Evolutionary conservation across 441 rosid species (phyloP).

Genomic region (Flueggea neowawraea): DNA sequence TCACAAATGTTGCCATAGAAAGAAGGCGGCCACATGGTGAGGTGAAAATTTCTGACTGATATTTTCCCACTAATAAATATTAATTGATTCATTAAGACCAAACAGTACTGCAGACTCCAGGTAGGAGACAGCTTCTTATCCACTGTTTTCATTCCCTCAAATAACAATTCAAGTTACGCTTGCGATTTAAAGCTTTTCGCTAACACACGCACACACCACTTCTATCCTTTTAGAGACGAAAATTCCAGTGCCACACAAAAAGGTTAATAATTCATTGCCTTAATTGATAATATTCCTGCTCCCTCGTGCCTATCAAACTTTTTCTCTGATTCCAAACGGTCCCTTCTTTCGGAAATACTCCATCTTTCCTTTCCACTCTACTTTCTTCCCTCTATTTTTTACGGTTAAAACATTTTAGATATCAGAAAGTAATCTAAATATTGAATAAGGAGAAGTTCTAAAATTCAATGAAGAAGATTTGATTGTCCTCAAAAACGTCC

Average conservation of each 20-base stretch:
- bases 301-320: conserved; percentile 12
- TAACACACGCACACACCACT: conserved; percentile 6
- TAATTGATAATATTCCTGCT: conserved; percentile 20
- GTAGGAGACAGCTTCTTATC: conserved; percentile 26
- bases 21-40: no score
- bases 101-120: conserved; percentile 17
- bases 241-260: conserved; percentile 21
- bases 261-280: conserved; percentile 21
- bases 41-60: no score
- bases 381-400: no score
- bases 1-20: no score
- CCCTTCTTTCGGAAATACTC: neutral
- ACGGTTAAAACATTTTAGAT: no score
- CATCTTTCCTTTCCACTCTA: no score
- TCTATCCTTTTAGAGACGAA: neutral
- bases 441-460: no score
- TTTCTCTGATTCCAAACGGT: conserved; percentile 12
- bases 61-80: no score
- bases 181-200: conserved; percentile 4
- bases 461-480: no score
- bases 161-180: conserved; percentile 13
- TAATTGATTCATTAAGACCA: no score
- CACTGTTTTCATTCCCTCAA: conserved; percentile 4
- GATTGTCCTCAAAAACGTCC: no score
- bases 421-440: no score